phyloP scores from a whole-genome alignment of 441 rosid genomes.

The Capsella rubella region DNA sequence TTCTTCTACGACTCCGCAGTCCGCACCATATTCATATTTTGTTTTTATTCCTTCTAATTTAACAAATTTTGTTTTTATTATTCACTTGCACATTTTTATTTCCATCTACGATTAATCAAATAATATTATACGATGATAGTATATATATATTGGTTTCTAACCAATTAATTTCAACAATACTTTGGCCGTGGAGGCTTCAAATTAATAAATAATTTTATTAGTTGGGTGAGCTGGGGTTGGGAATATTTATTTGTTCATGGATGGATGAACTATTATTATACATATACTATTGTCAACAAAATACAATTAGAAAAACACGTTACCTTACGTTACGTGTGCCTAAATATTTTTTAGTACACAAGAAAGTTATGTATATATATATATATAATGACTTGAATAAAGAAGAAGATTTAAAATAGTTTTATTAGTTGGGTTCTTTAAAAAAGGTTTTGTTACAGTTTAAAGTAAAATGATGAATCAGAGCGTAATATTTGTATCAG shows the following conservation, averaged over 20 bases:
- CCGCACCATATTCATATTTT: conserved; percentile 23
- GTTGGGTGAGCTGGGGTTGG: not conserved
- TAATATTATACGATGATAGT: no score
- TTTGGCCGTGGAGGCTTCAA: not conserved
- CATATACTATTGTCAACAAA: conserved; percentile 37
- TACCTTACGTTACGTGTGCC: conserved; percentile 31
- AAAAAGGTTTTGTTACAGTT: no score
- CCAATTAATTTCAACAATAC: not conserved
- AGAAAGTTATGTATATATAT: no score
- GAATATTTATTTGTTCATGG: not conserved
- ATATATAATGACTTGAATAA: no score
- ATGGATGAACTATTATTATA: not conserved
- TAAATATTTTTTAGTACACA: not conserved
- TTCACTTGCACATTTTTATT: not conserved
- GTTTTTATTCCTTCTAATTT: not conserved
- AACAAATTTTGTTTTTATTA: not conserved
- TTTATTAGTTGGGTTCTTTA: no score
- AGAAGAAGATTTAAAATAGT: no score
- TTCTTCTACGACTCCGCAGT: conserved; percentile 2
- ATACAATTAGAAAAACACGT: conserved; percentile 40
- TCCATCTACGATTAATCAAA: not conserved
- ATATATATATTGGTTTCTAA: not conserved
- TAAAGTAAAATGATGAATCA: no score
- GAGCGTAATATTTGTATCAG: no score
- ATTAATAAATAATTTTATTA: not conserved